Evolutionary conservation across 257 asterid species (phyloP).

Genomic region (Jacaranda copaia): DNA sequence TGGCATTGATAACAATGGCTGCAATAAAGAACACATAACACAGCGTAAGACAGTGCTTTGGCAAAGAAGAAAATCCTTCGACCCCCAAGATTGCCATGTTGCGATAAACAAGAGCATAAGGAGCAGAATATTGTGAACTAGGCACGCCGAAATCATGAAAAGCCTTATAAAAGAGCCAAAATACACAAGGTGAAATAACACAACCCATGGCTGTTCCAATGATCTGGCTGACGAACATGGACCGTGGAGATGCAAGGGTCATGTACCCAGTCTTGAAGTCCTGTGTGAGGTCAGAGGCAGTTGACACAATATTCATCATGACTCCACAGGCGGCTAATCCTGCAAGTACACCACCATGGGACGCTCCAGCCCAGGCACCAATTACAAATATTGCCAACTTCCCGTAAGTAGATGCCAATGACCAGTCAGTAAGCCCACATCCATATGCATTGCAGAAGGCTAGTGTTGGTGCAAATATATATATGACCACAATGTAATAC

Average conservation of each 20-base stretch:
- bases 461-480: constrained; percentile 75
- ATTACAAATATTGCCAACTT: constrained; percentile 83
- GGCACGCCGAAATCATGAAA: constrained; percentile 56
- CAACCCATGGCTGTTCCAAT: constrained; percentile 95
- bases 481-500: constrained; percentile 74
- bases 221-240: constrained; percentile 91
- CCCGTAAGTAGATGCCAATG: constrained; percentile 86
- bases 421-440: constrained; percentile 94
- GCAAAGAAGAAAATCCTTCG: constrained; percentile 71
- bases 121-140: constrained; percentile 76
- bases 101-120: constrained; percentile 72
- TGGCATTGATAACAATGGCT: constrained; percentile 64
- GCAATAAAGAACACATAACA: constrained; percentile 68
- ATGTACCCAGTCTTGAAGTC: constrained; percentile 89
- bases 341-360: constrained; percentile 88
- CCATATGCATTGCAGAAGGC: constrained; percentile 97
- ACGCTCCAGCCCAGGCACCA: constrained; percentile 93
- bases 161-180: constrained; percentile 89
- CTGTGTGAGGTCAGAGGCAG: constrained; percentile 91
- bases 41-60: constrained; percentile 74
- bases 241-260: constrained; percentile 89
- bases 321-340: constrained; percentile 95
- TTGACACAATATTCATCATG: constrained; percentile 93
- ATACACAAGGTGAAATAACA: constrained; percentile 79
- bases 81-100: constrained; percentile 86